Base-by-base conservation (phyloP, 106 monocot species). In the Vanilla planifolia region DNA sequence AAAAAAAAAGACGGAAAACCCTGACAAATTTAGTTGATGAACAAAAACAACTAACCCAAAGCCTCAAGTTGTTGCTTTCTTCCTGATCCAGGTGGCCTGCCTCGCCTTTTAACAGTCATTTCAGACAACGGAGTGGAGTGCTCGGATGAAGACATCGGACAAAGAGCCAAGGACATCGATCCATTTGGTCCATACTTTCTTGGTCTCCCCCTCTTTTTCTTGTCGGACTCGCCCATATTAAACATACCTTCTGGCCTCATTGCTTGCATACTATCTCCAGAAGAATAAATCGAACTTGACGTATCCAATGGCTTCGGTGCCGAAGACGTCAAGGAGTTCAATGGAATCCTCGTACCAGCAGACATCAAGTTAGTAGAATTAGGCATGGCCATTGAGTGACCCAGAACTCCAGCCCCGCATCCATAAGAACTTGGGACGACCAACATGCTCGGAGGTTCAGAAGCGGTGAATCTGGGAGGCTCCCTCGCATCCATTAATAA, bases 161-260 rank as follows among this genome's bases (percentile, higher is more conserved):
- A 67, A 40, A 83, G 63, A 32, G 62, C 83, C 37, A 83, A 43
- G 24, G 79, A 74, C 88, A 88, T 77, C 60, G 43, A 69, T 13
- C 79, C 79, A 63, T 86, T 82, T 1, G 86, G 78, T 23, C 78
- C 86, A 48, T 86, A 86, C 43, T 86, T 86, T 39, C 88, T 79
- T 28, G 88, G 88, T 48, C 88, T 74, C 20, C 88, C 88, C 51
- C 84, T 66, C 62, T 89, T 89, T 64, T 80, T 80, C 68, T 77
- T 77, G 45, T 66, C 27, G 14, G 68, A 71, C 35, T 82, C 82
- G 3, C 75, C 68, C 68, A 75, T 66, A 59, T 35, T 76, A 44
- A 65, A 39, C 8, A 67, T 17, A 17, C 73, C 63, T 43, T 59
- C 19, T 11, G 53, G 65, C 37, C 66, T 51, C 64, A 64, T 57